phyloP scores from a whole-genome alignment of 2,329 filamentous ascomycete species.

The Arthrobotrys musiformis region DNA sequence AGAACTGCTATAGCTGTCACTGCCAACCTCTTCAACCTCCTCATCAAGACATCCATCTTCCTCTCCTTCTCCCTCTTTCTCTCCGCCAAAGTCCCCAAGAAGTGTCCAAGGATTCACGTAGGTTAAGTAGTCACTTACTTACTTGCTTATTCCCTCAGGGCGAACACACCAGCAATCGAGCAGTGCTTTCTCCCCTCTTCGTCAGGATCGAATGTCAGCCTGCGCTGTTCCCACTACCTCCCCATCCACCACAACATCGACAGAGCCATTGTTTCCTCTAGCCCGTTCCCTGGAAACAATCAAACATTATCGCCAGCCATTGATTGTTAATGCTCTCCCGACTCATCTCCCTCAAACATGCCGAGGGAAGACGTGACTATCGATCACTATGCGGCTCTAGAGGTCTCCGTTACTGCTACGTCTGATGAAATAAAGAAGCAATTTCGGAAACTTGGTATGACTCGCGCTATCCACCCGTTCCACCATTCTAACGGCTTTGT shows the following conservation, averaged over 20 bases:
- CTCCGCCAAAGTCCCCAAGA: too few relatives aligned
- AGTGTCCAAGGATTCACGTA: too few relatives aligned
- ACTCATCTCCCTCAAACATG: constrained; percentile 17
- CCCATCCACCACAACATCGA: not conserved
- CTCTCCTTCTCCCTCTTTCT: not conserved
- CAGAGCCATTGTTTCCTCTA: not conserved
- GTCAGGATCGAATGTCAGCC: constrained; percentile 7
- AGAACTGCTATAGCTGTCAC: not conserved
- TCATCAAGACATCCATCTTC: not conserved
- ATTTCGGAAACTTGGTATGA: constrained; percentile 80
- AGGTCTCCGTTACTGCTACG: constrained; percentile 74
- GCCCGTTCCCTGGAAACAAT: not conserved
- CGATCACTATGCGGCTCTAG: constrained; percentile 88
- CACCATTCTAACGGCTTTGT: constrained; percentile 37
- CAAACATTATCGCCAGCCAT: not conserved
- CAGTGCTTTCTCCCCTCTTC: not conserved
- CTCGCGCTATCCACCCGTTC: constrained; percentile 2
- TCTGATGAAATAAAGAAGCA: constrained; percentile 83
- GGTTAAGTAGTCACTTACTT: too few relatives aligned
- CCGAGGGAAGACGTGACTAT: constrained; percentile 68
- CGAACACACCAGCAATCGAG: not conserved
- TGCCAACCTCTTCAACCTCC: not conserved
- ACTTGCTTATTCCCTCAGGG: not conserved
- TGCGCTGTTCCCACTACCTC: not conserved
- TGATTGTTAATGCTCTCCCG: constrained; percentile 34